Percentiles rank a stretch among this genome's conserved stretches.
Conservation (phyloP, 495 filamentous ascomycete genomes). For the Xylaria grammica region DNA sequence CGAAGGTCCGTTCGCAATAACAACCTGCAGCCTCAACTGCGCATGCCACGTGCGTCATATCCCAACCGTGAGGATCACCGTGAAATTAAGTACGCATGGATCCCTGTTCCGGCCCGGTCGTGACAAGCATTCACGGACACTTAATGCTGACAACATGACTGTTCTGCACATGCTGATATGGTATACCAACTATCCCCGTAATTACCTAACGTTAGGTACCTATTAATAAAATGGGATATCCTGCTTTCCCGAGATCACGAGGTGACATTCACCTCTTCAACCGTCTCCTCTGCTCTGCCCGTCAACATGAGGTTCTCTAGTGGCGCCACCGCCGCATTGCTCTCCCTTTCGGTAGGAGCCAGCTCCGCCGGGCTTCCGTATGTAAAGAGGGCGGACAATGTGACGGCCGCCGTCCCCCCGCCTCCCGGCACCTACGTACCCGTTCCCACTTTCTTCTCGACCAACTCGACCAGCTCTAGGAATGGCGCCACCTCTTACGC, state of each 20-base stretch:
- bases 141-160: conserved; percentile 14
- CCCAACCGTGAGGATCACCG: conserved; percentile 15
- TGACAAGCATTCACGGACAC: neutral
- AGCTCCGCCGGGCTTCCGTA: conserved; percentile 9
- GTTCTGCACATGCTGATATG: neutral
- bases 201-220: neutral
- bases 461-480: conserved; percentile 8
- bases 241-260: neutral
- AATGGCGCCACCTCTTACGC: conserved; percentile 14
- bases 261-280: neutral
- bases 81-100: conserved; percentile 6
- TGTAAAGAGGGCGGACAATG: conserved; percentile 12
- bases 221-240: conserved; percentile 9
- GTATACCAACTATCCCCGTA: neutral
- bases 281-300: neutral
- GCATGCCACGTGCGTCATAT: conserved; percentile 6
- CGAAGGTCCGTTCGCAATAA: conserved; percentile 7
- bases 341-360: conserved; percentile 9
- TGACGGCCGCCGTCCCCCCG: conserved; percentile 2
- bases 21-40: conserved; percentile 1
- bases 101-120: conserved; percentile 7
- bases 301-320: conserved; percentile 12
- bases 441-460: conserved; percentile 17
- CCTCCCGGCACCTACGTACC: conserved; percentile 17
- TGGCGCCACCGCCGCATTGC: conserved; percentile 6